phyloP scores from a whole-genome alignment of 371 early-diverging fungal genomes.

The Mortierella sp. region DNA sequence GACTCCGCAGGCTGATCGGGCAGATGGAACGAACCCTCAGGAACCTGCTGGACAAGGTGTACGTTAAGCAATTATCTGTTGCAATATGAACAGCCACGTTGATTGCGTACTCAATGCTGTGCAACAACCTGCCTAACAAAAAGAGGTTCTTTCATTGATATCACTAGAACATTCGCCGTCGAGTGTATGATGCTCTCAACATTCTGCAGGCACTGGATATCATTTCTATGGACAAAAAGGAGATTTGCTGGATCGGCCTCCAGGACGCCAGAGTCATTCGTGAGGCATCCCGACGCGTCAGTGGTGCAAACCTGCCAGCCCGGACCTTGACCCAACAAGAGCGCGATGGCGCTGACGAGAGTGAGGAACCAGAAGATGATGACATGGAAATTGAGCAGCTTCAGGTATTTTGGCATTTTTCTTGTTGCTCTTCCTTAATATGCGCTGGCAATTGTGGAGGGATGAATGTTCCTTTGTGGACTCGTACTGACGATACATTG shows the following conservation, averaged over 20 bases:
- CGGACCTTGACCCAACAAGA: constrained; percentile 19
- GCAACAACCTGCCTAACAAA: too few relatives aligned
- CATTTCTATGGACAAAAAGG: constrained; percentile 76
- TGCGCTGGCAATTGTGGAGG: not conserved
- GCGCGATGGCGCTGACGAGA: constrained; percentile 42
- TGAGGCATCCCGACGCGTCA: constrained; percentile 21
- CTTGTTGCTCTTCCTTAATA: not conserved
- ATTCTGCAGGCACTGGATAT: constrained; percentile 83
- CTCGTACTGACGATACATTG: not conserved
- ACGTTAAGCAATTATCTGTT: not conserved
- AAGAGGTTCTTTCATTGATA: not conserved
- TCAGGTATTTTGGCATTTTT: constrained; percentile 31
- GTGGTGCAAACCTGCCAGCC: not conserved
- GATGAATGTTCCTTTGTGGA: not conserved
- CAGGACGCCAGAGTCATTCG: constrained; percentile 30
- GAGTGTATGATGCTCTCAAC: constrained; percentile 87
- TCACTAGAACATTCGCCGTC: constrained; percentile 77
- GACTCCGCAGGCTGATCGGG: constrained; percentile 2
- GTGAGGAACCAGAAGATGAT: constrained; percentile 57
- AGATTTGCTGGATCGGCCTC: constrained; percentile 80
- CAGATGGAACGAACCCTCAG: constrained; percentile 12
- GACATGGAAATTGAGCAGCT: constrained; percentile 55
- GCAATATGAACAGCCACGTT: not conserved
- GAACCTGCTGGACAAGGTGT: constrained; percentile 42
- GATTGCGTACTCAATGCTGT: not conserved